These are phyloP conservation scores for Penicillium verhagenii DNA, from an alignment of 495 filamentous ascomycete species.

Conservation along the genomic window DNA sequence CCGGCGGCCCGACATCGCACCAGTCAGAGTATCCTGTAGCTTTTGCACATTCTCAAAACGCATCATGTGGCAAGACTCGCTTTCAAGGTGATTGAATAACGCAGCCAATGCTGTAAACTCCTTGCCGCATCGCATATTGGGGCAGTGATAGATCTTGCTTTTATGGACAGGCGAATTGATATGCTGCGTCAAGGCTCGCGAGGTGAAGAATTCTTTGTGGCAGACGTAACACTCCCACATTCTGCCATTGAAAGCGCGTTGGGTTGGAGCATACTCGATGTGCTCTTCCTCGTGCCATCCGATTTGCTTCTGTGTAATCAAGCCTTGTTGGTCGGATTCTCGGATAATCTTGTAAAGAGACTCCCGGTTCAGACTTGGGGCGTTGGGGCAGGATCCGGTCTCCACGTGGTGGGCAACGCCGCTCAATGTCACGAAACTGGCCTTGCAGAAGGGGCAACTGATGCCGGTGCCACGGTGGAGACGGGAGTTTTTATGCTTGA, in stretches of 20 bases:
- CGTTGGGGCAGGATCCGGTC: conserved; percentile 35
- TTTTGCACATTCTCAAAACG: conserved; percentile 43
- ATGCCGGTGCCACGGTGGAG: conserved; percentile 32
- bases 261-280: conserved; percentile 18
- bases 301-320: conserved; percentile 43
- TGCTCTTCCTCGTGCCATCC: conserved; percentile 28
- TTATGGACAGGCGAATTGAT: conserved; percentile 40
- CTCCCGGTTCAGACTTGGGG: conserved; percentile 36
- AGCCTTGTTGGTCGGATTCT: conserved; percentile 31
- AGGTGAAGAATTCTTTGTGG: conserved; percentile 31
- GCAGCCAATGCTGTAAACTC: conserved; percentile 48
- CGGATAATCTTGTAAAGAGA: conserved; percentile 32
- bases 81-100: conserved; percentile 57
- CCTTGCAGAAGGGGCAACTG: conserved; percentile 45
- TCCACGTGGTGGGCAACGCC: conserved; percentile 49
- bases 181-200: conserved; percentile 28
- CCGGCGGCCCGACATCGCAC: background rate
- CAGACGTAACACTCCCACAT: conserved; percentile 49
- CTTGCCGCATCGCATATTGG: conserved; percentile 40
- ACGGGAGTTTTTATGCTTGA: conserved; percentile 46
- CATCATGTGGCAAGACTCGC: conserved; percentile 49
- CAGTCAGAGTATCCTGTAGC: background rate
- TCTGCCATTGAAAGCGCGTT: conserved; percentile 36
- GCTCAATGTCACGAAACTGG: conserved; percentile 37
- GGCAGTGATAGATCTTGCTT: conserved; percentile 54